Percentiles rank a stretch among this genome's conserved stretches.
These are phyloP conservation scores for Tuber borchii DNA, from an alignment of 495 filamentous ascomycete genomes.

Conservation along the genomic window DNA sequence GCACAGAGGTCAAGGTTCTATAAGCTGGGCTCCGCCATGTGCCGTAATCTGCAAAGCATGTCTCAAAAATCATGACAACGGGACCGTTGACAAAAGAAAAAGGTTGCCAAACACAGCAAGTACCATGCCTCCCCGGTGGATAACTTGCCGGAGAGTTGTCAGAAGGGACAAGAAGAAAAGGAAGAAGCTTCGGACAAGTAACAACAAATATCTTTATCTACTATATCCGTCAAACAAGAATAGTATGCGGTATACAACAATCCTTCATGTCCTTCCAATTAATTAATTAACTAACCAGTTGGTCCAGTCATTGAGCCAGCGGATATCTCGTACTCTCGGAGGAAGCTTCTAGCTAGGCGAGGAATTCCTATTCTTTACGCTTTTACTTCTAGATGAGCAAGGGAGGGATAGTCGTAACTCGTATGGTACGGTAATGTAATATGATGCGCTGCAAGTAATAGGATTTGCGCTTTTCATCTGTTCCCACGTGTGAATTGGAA, in stretches of 20 bases:
- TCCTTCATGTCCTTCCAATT: neutral
- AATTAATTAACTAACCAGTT: neutral
- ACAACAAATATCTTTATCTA: neutral
- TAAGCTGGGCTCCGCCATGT: neutral
- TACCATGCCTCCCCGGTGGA: neutral
- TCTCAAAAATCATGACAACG: neutral
- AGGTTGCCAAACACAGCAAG: neutral
- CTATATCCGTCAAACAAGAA: neutral
- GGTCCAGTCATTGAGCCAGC: neutral
- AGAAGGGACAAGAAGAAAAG: neutral
- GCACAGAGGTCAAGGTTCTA: neutral
- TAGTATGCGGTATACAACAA: neutral
- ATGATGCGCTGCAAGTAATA: neutral
- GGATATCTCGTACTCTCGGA: neutral
- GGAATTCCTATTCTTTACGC: neutral
- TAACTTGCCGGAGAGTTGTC: neutral
- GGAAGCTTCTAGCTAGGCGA: neutral
- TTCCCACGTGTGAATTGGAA: conserved; percentile 3
- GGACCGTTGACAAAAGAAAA: neutral
- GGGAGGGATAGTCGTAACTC: neutral
- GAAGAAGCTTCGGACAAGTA: neutral
- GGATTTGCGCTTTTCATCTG: neutral
- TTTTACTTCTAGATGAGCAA: neutral
- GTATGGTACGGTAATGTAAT: neutral
- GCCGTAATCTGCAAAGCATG: neutral